Evolutionary conservation across 805 yeast genomes (phyloP), one percentile per base, ranked within the genome.

Genomic region (Saccharomyces cerevisiae): DNA sequence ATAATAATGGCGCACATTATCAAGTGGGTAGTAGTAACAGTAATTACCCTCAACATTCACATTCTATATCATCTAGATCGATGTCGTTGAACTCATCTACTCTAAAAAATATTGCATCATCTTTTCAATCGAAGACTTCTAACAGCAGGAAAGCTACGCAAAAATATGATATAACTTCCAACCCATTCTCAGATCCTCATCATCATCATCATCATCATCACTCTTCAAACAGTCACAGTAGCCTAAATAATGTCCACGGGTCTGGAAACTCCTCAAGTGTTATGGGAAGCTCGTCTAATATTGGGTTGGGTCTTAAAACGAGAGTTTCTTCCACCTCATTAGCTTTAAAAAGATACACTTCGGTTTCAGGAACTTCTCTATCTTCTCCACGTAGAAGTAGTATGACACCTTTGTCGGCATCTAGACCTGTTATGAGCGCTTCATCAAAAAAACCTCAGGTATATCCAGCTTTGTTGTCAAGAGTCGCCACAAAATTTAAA

Each of bases 381-480:
- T 46, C 54, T n/a, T 36, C 43, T 22, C 10, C 24, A 8, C 55
- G 59, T 24, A 59, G 70, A 60, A 60, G 52, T 47, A 60, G 69
- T 6, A 63, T 62, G 31, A 17, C 43, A 36, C 43, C 22, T 17
- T 21, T 36, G 43, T 36, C 43, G 11, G 17, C 17, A 36, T 72
- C 75, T 27, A 75, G 76, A 56, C 76, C 87, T 0, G 69, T 80
- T 41, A 74, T 79, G 13, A 71, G 83, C 6, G 61, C 71, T 1
- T 59, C 68, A 1, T 56, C 64, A 10, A 71, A 67, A 55, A 72
- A 79, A 54, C 95, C 96, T 6, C 73, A 79, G 21, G 91, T 90
- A 2, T 90, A 94, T 68, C 97, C 98, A 1, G 98, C 99, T 0
- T 62, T 89, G 64, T 73, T 94, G 21, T 89, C 97, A 4, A 77